Conservation (phyloP, 2,329 filamentous ascomycete genomes). For the Penicillium sp. region DNA sequence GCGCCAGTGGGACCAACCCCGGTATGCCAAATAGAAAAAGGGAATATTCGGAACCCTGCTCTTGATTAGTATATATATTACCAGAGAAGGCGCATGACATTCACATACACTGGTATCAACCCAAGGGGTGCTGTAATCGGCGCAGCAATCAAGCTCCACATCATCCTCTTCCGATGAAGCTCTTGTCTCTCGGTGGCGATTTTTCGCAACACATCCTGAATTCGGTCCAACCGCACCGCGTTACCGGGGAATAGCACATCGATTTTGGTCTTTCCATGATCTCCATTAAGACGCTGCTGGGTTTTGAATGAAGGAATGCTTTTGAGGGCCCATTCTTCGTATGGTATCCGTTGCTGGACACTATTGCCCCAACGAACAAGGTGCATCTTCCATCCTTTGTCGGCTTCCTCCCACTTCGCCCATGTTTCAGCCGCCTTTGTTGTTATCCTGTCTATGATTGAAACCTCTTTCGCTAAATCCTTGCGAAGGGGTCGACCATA, state of each 20-base stretch:
- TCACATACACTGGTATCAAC: slow-evolving; percentile 75
- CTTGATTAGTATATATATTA: slow-evolving; percentile 6
- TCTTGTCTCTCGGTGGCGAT: slow-evolving; percentile 78
- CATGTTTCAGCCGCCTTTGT: slow-evolving; percentile 72
- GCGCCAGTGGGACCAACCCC: slow-evolving; percentile 86
- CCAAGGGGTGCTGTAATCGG: slow-evolving; percentile 81
- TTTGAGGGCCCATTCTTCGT: slow-evolving; percentile 97
- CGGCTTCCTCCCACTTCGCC: slow-evolving; percentile 82
- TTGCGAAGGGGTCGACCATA: slow-evolving; percentile 78
- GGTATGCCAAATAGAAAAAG: slow-evolving; percentile 92
- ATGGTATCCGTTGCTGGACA: slow-evolving; percentile 82
- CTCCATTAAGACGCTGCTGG: slow-evolving; percentile 62
- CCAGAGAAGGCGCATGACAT: neutral
- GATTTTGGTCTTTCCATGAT: slow-evolving; percentile 66
- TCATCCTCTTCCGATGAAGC: slow-evolving; percentile 72
- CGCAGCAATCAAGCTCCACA: slow-evolving; percentile 78
- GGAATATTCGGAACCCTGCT: slow-evolving; percentile 83
- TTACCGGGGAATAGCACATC: slow-evolving; percentile 66
- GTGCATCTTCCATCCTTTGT: slow-evolving; percentile 82
- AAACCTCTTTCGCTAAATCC: slow-evolving; percentile 53
- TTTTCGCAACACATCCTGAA: slow-evolving; percentile 63
- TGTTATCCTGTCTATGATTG: slow-evolving; percentile 67
- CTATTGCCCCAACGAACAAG: slow-evolving; percentile 84
- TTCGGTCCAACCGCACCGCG: slow-evolving; percentile 63
- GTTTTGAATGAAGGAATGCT: slow-evolving; percentile 80